phyloP scores from a whole-genome alignment of 106 monocot genomes.

The Phalaenopsis equestris region DNA sequence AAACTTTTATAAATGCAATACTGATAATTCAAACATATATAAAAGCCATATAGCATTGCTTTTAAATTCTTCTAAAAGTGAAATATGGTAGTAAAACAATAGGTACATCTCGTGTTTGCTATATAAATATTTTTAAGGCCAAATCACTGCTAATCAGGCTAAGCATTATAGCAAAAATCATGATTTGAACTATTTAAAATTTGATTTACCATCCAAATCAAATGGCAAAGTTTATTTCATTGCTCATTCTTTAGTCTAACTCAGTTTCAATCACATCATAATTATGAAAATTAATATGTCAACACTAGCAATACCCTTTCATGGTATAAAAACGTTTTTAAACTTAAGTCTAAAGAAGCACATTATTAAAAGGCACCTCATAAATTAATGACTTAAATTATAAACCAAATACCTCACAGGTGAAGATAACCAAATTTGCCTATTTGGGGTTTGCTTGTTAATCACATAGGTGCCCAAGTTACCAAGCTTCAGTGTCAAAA shows the following conservation, averaged over 20 bases:
- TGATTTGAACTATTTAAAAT: not conserved
- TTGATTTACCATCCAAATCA: not conserved
- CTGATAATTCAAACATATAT: no score
- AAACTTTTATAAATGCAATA: no score
- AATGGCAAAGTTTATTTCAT: not conserved
- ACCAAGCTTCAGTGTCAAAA: constrained; percentile 84
- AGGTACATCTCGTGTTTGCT: not conserved
- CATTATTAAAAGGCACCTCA: not conserved
- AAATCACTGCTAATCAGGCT: not conserved
- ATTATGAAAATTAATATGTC: not conserved
- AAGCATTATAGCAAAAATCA: not conserved
- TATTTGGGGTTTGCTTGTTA: constrained; percentile 97
- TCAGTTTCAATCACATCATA: not conserved
- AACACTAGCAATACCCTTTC: not conserved
- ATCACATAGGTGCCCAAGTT: constrained; percentile 83
- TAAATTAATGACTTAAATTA: not conserved
- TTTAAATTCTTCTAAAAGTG: not conserved
- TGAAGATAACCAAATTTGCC: constrained; percentile 96
- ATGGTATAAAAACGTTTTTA: not conserved
- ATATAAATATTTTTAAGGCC: not conserved
- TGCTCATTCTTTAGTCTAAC: not conserved
- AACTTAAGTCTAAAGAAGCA: not conserved
- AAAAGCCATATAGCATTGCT: not conserved
- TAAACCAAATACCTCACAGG: constrained; percentile 69
- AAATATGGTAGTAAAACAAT: not conserved